phyloP scores from a whole-genome alignment of 495 filamentous ascomycete genomes.

The Parathielavia hyrcaniae region DNA sequence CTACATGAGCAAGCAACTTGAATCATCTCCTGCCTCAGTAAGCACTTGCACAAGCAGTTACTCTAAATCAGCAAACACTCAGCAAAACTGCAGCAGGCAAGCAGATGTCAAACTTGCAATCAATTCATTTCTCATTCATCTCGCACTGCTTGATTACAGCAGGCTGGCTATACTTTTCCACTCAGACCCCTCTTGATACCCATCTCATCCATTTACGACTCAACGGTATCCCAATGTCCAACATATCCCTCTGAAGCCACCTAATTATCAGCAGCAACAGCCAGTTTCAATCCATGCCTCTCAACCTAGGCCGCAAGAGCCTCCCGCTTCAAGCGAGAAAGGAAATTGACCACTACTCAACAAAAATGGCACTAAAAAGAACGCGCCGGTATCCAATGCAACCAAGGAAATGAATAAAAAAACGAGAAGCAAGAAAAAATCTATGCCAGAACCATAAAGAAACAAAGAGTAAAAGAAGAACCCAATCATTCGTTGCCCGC shows the following conservation, averaged over 20 bases:
- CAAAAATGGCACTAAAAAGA: not conserved
- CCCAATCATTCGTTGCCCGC: not conserved
- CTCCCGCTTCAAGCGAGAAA: conserved; percentile 1
- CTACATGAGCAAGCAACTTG: too few species aligned
- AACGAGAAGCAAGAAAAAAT: not conserved
- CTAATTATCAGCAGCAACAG: not conserved
- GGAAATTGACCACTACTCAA: not conserved
- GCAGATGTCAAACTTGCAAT: too few species aligned
- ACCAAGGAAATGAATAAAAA: not conserved
- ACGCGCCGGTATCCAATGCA: conserved; percentile 13
- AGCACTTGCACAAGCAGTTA: too few species aligned
- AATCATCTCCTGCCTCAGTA: too few species aligned
- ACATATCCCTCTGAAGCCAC: not conserved
- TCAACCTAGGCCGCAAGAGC: not conserved
- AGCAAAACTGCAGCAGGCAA: too few species aligned
- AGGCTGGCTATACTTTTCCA: not conserved
- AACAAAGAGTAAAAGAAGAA: not conserved
- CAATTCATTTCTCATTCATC: too few species aligned
- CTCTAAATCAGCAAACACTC: too few species aligned
- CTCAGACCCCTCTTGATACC: not conserved
- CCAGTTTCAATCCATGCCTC: not conserved
- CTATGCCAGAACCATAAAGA: not conserved
- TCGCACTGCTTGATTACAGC: not conserved
- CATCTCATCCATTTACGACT: not conserved
- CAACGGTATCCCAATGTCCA: not conserved